Base-by-base conservation (phyloP, 2,329 filamentous ascomycete genomes). In the Mycocentrospora acerina region DNA sequence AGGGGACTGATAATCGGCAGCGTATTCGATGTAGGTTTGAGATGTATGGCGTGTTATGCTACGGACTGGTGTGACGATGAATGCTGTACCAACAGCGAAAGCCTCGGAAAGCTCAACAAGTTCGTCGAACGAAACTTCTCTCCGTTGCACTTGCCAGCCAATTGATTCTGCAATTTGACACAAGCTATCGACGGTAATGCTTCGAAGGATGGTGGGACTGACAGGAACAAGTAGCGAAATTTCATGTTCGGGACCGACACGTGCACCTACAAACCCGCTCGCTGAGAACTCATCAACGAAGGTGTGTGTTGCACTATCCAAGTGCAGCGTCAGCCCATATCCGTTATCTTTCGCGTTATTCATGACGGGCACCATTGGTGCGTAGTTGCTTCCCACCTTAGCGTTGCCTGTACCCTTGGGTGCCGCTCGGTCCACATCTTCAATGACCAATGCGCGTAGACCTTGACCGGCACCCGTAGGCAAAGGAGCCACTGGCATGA, bases 311-410 rank as follows among this genome's bases (percentile, higher is more conserved):
- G 39, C 32, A 15, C 54, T 59, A 39, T 68, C 66, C 7, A 69
- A 44, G 38, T 67, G 64, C 25, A 68, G 45, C 3, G 59, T 65
- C n/a, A 69, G 51, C 3, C 35, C 37, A 31, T 51, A 69, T 1
- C 64, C 66, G 14, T 64, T 50, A 7, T 40, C 44, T 11, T 46
- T 35, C 13, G 66, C 66, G 24, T 58, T 48, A 11, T 58, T 55
- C 7, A 43, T 57, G 42, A 55, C 63, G 12, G 48, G 46, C n/a
- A 67, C 45, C 3, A 64, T 64, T 3, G 66, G 61, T 0, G 61
- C 66, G 40, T 69, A 69, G 38, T 69, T 69, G 1, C 66, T 66
- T 4, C 65, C 66, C 7, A 67, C 57, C 40, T 68, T 68, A 16
- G 53, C 63, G 24, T 46, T 42, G 3, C 66, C 64, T 2, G 54